phyloP scores from a whole-genome alignment of 1,139 yeast species.

The Saccharomyces hybrid region DNA sequence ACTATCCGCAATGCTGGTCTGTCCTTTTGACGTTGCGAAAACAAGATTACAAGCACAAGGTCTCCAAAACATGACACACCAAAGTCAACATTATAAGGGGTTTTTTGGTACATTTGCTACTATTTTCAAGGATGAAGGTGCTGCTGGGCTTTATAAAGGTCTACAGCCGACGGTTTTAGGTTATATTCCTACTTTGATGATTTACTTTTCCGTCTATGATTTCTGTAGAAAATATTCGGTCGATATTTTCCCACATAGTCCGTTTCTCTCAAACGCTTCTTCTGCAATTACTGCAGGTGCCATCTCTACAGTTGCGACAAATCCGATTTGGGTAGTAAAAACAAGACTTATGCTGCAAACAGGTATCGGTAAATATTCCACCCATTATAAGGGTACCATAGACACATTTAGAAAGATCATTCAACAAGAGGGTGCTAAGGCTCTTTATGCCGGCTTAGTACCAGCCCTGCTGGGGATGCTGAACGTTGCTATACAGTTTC shows the following conservation, averaged over 20 bases:
- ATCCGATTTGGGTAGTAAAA: constrained; percentile 67
- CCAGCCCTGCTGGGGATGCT: constrained; percentile 86
- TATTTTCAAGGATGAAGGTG: constrained; percentile 69
- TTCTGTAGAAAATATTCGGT: constrained; percentile 52
- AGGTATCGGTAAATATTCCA: constrained; percentile 21
- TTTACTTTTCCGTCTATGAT: constrained; percentile 86
- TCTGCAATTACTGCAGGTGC: constrained; percentile 90
- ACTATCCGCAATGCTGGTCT: constrained; percentile 79
- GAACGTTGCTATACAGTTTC: constrained; percentile 96
- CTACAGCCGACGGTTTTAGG: constrained; percentile 86
- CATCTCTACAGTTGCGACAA: constrained; percentile 76
- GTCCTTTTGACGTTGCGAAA: constrained; percentile 91
- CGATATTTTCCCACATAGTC: constrained; percentile 34
- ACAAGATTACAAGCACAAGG: constrained; percentile 96
- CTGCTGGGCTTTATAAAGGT: constrained; percentile 81
- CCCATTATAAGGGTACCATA: constrained; percentile 63
- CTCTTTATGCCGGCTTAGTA: constrained; percentile 84
- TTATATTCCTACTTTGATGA: constrained; percentile 96
- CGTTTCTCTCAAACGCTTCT: constrained; percentile 55
- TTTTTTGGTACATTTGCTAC: constrained; percentile 52
- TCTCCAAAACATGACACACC: constrained; percentile 14
- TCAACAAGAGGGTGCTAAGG: constrained; percentile 64
- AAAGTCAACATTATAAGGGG: constrained; percentile 42
- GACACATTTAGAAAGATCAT: constrained; percentile 82
- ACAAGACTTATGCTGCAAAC: constrained; percentile 89